Evolutionary conservation across 768 basidiomycete species (phyloP).

Genomic region (Russula compacta): DNA sequence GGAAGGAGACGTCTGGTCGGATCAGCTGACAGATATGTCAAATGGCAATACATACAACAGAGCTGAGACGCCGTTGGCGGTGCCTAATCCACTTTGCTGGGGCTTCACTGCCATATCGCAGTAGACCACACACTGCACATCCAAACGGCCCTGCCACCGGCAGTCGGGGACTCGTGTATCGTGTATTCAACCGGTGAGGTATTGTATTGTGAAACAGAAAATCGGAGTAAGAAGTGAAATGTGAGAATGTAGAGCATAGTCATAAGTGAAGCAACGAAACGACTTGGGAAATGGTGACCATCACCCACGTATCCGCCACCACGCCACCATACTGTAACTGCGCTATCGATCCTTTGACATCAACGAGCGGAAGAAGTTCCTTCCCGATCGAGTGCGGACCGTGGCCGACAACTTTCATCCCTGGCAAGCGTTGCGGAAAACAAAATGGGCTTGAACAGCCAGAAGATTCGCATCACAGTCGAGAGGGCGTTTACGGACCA

Average conservation of each 20-base stretch:
- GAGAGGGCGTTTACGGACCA: constrained; percentile 78
- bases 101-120: too few species aligned
- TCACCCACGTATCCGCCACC: constrained; percentile 42
- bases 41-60: too few species aligned
- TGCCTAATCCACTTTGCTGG: too few species aligned
- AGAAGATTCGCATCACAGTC: constrained; percentile 73
- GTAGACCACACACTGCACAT: too few species aligned
- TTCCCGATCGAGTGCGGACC: constrained; percentile 50
- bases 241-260: not conserved
- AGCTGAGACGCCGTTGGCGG: too few species aligned
- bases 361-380: constrained; percentile 50
- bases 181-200: too few species aligned
- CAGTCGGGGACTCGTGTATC: too few species aligned
- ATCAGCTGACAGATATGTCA: too few species aligned
- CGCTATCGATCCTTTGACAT: constrained; percentile 48
- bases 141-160: too few species aligned
- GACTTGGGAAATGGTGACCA: not conserved
- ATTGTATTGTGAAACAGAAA: not conserved
- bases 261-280: not conserved
- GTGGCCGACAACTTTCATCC: constrained; percentile 67
- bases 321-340: constrained; percentile 69
- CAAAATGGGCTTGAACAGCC: constrained; percentile 71
- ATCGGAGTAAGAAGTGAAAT: not conserved
- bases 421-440: constrained; percentile 69
- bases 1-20: too few species aligned